Evolutionary conservation across 805 yeast species (phyloP), one percentile per base, ranked within the genome.

Genomic region (Brettanomyces sp.): DNA sequence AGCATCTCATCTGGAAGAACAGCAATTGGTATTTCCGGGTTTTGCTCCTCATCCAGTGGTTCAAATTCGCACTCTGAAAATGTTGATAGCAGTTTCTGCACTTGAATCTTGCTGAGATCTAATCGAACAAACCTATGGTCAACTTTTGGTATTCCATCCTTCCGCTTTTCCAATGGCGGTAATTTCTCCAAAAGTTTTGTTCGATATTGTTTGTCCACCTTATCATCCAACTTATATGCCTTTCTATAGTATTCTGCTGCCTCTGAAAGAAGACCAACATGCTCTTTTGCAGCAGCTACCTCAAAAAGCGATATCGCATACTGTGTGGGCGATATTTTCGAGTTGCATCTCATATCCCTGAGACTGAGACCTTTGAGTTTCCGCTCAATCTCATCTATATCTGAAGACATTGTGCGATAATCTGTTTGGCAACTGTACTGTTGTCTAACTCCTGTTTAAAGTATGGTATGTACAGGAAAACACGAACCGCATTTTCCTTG

Each of bases 251-350:
- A 73, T 42, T 69, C 75, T 25, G 86, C 79, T 1, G 96, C 96
- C 56, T 88, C 95, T n/a, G 85, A 73, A 77, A 88, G 72, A 49
- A 78, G 68, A 0, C 96, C 96, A 43, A 70, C 74, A 33, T 74
- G 67, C 62, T 89, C 96, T 56, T 81, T 81, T 42, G 73, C 77
- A 0, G 81, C 76, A 3, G 88, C 96, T 43, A 70, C 62, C 53
- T 83, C 88, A 67, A 85, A 88, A 22, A 76, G 64, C 44, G 68
- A 70, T 38, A 87, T 64, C 3, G 95, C 95, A 33, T 62, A 52
- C 22, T 63, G 55, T 41, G 66, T 64, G 41, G 47, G 50, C 14
- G 58, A 43, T 44, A 58, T 60, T 1, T 57, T 59, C 4, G 67
- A 63, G 49, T 63, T 64, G 22, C 52, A 46, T 28, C 52, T 49